Conservation (phyloP, 192 early-diverging fungal species). For the Coemansia sp. region DNA sequence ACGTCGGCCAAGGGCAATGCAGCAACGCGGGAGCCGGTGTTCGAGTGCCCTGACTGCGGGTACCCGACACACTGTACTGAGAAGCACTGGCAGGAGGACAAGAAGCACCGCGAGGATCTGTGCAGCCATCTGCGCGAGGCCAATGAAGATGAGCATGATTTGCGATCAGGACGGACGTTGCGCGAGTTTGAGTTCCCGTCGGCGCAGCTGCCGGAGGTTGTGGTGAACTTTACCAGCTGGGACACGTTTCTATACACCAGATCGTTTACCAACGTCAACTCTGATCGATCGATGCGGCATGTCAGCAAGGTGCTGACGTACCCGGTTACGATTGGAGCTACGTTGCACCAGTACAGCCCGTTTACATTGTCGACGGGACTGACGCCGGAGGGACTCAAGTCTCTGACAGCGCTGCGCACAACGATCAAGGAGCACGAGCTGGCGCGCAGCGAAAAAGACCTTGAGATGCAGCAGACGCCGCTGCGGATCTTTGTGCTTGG, state of each 20-base stretch:
- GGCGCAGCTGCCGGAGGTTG: constrained; percentile 69
- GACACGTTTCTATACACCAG: constrained; percentile 77
- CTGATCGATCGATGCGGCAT: constrained; percentile 71
- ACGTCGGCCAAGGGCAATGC: constrained; percentile 32
- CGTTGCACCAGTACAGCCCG: constrained; percentile 72
- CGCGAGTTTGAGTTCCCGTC: constrained; percentile 77
- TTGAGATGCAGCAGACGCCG: constrained; percentile 57
- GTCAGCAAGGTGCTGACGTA: constrained; percentile 79
- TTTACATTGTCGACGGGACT: constrained; percentile 63
- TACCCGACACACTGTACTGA: constrained; percentile 76
- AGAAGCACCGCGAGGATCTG: constrained; percentile 57
- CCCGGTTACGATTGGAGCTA: constrained; percentile 73
- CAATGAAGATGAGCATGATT: constrained; percentile 79
- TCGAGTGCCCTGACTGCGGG: constrained; percentile 76
- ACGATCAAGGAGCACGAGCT: constrained; percentile 56
- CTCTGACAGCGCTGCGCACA: constrained; percentile 61
- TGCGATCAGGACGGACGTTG: constrained; percentile 71
- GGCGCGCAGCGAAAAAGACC: constrained; percentile 55
- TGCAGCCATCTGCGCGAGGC: constrained; percentile 65
- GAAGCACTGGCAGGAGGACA: constrained; percentile 66
- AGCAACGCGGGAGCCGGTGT: constrained; percentile 56
- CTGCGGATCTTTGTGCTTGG: constrained; percentile 70
- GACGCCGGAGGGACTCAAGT: constrained; percentile 73
- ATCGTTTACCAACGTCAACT: constrained; percentile 71
- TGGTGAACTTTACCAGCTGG: constrained; percentile 76